Percentiles rank a stretch among this genome's conserved stretches.
Conservation (phyloP, 2,329 filamentous ascomycete species). For the Colletotrichum neosansevieriae region DNA sequence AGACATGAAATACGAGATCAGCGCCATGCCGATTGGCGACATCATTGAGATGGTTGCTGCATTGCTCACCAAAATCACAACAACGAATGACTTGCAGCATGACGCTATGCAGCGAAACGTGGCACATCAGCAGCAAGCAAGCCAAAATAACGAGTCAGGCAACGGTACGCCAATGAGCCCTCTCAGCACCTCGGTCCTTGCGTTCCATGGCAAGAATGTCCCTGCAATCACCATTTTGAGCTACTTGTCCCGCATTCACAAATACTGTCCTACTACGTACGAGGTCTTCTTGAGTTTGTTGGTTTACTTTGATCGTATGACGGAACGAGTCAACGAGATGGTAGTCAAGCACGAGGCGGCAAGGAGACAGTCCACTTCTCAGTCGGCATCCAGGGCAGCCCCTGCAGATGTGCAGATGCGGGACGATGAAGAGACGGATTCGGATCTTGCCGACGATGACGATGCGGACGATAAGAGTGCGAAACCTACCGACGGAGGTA, state of each 20-base stretch:
- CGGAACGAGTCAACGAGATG: constrained; percentile 89
- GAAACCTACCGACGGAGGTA: constrained; percentile 43
- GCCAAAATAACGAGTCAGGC: constrained; percentile 56
- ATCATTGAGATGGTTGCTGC: constrained; percentile 99
- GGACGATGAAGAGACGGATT: constrained; percentile 58
- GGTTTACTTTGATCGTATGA: constrained; percentile 99
- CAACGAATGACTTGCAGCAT: constrained; percentile 94
- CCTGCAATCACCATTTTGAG: constrained; percentile 97
- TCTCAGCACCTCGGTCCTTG: constrained; percentile 77
- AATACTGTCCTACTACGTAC: constrained; percentile 98
- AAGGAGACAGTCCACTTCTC: constrained; percentile 51
- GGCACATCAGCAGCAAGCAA: constrained; percentile 68
- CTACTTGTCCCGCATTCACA: constrained; percentile 95
- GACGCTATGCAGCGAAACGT: constrained; percentile 85
- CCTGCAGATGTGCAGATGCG: constrained; percentile 51
- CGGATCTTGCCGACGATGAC: constrained; percentile 62
- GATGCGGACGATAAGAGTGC: constrained; percentile 46
- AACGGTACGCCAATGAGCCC: constrained; percentile 72
- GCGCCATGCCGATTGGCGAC: constrained; percentile 95
- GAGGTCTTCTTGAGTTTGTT: constrained; percentile 96
- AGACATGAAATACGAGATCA: constrained; percentile 88
- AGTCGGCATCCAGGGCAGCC: constrained; percentile 43
- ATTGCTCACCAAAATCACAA: constrained; percentile 95
- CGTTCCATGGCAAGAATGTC: constrained; percentile 98
- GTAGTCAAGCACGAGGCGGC: constrained; percentile 76